Evolutionary conservation across 257 asterid species (phyloP).

Genomic region (Gynochthodes officinalis): DNA sequence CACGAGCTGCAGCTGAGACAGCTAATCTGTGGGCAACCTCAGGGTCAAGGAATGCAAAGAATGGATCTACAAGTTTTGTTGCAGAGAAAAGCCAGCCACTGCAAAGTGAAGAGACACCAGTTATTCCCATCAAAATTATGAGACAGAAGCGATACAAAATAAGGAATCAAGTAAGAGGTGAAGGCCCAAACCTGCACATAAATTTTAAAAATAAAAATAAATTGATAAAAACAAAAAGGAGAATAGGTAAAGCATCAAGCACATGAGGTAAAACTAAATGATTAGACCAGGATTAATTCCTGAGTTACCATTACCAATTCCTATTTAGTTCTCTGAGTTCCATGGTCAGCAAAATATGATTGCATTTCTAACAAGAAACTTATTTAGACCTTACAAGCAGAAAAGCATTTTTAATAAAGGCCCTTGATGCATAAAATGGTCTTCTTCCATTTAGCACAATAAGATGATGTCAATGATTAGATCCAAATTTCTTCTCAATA

Average conservation of each 20-base stretch:
- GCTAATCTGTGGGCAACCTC: conserved; percentile 92
- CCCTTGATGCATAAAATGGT: not conserved
- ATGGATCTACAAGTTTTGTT: conserved; percentile 91
- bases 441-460: not conserved
- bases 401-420: not conserved
- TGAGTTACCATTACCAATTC: not conserved
- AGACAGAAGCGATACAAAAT: not conserved
- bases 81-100: conserved; percentile 98
- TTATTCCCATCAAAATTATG: conserved; percentile 7
- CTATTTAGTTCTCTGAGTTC: not conserved
- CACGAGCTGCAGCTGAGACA: conserved; percentile 98
- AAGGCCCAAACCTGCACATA: not conserved
- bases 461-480: no score
- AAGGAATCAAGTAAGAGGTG: not conserved
- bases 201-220: no score
- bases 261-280: not conserved
- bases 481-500: not conserved
- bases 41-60: conserved; percentile 89
- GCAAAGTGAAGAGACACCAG: conserved; percentile 24
- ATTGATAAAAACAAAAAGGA: no score
- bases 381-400: not conserved
- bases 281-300: not conserved
- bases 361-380: not conserved
- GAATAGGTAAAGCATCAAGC: not conserved
- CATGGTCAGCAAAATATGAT: not conserved